Evolutionary conservation across 2,329 filamentous ascomycete genomes (phyloP), one percentile per base, ranked within the genome.

Genomic region (Sporothrix globosa): DNA sequence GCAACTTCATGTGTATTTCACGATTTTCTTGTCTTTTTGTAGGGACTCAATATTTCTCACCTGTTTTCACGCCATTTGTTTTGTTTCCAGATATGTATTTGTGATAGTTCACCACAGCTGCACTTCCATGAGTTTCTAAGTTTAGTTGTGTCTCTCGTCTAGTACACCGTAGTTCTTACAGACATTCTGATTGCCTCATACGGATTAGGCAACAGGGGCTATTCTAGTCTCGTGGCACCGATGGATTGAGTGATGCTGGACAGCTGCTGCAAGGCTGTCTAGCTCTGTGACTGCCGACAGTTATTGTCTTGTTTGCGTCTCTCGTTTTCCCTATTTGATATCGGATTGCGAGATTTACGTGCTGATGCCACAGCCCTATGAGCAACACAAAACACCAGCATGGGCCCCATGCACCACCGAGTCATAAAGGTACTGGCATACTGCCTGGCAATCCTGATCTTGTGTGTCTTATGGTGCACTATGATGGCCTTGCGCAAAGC

Each of bases 331-430:
- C 17, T 11, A 44, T 44, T 27, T 63, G 58, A 24, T 63, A 21
- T 44, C 11, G 10, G 4, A 44, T 13, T 44, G 14, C 1, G 58
- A 27, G 7, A 27, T 63, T 5, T 46, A 63, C 58, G 58, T 63
- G 58, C n/a, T 46, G 39, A 63, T 63, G 24, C 13, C 41, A 39
- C 58, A 46, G 58, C 58, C 58, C 39, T 63, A 46, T 63, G 58
- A 27, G 39, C 58, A 44, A 46, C 58, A 46, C 21, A 34, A n/a
- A 46, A 19, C 30, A 10, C 21, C 13, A n/a, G 46, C 58, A 19
- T n/a, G 13, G n/a, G 41, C 58, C 21, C 14, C 39, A 61, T 9
- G 4, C 5, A 46, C 39, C 21, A 21, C 13, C n/a, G 58, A 61
- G 58, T 61, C 58, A 61, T 34, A 21, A 5, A 17, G 41, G 21